Percentiles rank a stretch among this genome's conserved stretches.
phyloP scores from a whole-genome alignment of 1,139 yeast species.

The Blastobotrys arbuscula region DNA sequence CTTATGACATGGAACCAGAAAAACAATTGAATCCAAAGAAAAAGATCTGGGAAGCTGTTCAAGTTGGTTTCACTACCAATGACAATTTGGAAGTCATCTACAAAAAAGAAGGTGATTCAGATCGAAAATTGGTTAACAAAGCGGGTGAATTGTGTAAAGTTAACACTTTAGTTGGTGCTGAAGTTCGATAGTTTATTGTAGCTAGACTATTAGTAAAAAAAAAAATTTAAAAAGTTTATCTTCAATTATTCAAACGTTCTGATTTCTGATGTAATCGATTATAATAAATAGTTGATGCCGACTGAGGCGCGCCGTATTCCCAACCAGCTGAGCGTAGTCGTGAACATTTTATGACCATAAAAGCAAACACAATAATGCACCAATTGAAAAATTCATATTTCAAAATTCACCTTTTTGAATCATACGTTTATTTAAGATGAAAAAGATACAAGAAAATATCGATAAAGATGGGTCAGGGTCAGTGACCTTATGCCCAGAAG shows the following conservation, averaged over 20 bases:
- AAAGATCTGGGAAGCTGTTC: constrained; percentile 94
- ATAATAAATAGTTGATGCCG: no score
- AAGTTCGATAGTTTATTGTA: constrained; percentile 61
- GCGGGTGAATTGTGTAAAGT: constrained; percentile 72
- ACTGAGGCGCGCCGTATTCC: no score
- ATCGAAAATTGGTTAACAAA: constrained; percentile 70
- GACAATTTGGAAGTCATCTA: constrained; percentile 72
- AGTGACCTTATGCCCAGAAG: constrained; percentile 70
- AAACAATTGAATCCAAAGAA: constrained; percentile 95
- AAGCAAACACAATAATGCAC: background rate
- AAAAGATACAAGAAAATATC: constrained; percentile 45
- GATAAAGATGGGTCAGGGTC: constrained; percentile 63
- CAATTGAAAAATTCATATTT: background rate
- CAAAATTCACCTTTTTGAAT: background rate
- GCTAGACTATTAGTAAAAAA: no score
- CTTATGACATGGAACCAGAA: constrained; percentile 75
- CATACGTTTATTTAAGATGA: constrained; percentile 37
- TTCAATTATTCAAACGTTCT: no score
- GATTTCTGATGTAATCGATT: no score
- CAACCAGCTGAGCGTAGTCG: no score
- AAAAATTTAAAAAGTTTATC: no score
- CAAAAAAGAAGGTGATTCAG: constrained; percentile 78
- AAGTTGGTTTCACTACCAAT: constrained; percentile 82
- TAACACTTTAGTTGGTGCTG: constrained; percentile 60
- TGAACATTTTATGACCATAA: no score